Evolutionary conservation across 2,329 filamentous ascomycete genomes (phyloP), one percentile per base, ranked within the genome.

Genomic region (Trichoderma lentiforme): DNA sequence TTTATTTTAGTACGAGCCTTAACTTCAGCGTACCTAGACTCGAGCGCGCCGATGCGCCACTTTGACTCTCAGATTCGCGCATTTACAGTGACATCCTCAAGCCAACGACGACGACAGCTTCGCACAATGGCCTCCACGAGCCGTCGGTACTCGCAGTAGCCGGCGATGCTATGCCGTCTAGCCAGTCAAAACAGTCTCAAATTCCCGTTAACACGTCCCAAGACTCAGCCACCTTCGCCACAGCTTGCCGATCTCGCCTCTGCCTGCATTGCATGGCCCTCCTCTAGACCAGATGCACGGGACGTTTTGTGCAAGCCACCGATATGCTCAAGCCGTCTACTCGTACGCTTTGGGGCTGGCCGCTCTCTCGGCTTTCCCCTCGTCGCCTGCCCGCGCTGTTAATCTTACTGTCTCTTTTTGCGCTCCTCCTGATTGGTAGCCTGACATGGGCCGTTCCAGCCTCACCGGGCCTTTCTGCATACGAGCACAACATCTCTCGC

Each of bases 321-420:
- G 73, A 4, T 32, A 81, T 83, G 80, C 77, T 76, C 21, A 77
- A 76, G 73, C 76, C 76, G 72, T 74, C 76, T 53, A 18, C 36
- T 43, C 36, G 36, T 43, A 72, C 75, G 21, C 58, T 88, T 56
- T 84, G 86, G 66, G 86, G 86, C 66, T 82, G 84, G 66, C 83
- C 84, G 18, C 76, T 89, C 74, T 84, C 85, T 72, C 85, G 85
- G 68, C 80, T 90, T 72, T 81, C 83, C 58, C 82, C 87, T 26
- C 86, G 87, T 61, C 87, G 86, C 70, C 80, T 89, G 74, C 85
- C 85, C 21, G 78, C 87, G 67, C 80, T 90, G 26, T 81, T 90
- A 53, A 81, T 84, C 71, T 78, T 81, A 70, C 80, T 90, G 60
- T 83, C 85, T 72, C 74, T 89, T 51, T 86, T 89, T 74, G 87